Conservation (phyloP, 768 basidiomycete genomes). For the Phylloporus arenicola region DNA sequence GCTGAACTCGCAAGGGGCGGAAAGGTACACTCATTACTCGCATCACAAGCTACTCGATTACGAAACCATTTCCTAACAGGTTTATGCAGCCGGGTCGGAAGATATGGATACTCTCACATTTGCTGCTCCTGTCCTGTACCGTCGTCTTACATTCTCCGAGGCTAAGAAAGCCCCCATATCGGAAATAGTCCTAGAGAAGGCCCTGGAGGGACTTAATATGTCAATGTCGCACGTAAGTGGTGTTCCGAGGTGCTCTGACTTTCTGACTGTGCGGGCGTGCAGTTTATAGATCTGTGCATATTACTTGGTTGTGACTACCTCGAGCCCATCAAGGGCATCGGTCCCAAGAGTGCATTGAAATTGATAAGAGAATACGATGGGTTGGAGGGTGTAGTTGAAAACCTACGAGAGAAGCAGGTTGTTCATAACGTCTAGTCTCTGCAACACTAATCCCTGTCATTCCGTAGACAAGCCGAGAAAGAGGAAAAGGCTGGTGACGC, state of each 20-base stretch:
- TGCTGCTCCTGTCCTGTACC: conserved; percentile 82
- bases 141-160: conserved; percentile 97
- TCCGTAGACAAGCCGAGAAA: conserved; percentile 34
- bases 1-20: conserved; percentile 96
- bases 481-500: conserved; percentile 38
- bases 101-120: conserved; percentile 99
- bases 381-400: conserved; percentile 67
- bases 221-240: conserved; percentile 72
- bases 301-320: conserved; percentile 97
- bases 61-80: conserved; percentile 39
- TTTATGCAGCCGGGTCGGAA: conserved; percentile 96
- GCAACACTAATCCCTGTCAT: not conserved
- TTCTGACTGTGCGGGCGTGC: conserved; percentile 5
- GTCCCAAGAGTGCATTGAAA: conserved; percentile 93
- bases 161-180: conserved; percentile 96
- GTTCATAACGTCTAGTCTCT: not conserved
- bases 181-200: conserved; percentile 79
- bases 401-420: conserved; percentile 70
- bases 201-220: conserved; percentile 87
- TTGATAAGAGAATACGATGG: conserved; percentile 77
- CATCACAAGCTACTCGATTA: not conserved
- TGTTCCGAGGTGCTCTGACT: not conserved
- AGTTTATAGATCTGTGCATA: conserved; percentile 97
- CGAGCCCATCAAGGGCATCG: conserved; percentile 96
- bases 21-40: conserved; percentile 47